Base-by-base conservation (phyloP, 192 early-diverging fungal species). In the Oehlia diaphana region DNA sequence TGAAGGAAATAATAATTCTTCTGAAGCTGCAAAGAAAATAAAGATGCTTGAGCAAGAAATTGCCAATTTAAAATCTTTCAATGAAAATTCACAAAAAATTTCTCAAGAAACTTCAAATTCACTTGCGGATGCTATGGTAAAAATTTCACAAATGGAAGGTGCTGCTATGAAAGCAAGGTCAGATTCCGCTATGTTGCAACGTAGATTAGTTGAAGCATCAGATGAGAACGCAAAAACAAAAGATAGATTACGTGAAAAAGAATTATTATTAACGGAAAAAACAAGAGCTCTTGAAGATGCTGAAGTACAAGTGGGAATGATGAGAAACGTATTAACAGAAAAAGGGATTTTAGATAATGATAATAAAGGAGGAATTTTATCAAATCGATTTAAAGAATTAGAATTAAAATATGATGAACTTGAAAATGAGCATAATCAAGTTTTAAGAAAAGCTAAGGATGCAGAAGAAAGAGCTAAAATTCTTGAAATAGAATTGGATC, bases 61-160 rank as follows among this genome's bases (percentile, higher is more conserved):
- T 9, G 62, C 26, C 19, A 81, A 81, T 4, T 58, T 87, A 39
- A 81, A 83, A 58, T 64, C 66, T 39, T 16, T 81, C 23, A 33
- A 84, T 21, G 77, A 49, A 3, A 81, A 87, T 2, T 82, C 81
- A 1, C 79, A 87, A 63, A 78, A 81, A 33, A 63, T 53, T 10
- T 75, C 80, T 3, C 44, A 78, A 6, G 76, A 79, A 16, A 76
- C 86, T 7, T 77, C 83, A 66, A 79, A 62, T 35, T 84, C 84
- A 35, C 53, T 86, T 9, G 80, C 87, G 3, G 85, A 88, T 31
- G 83, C 80, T 2, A 85, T 85, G 70, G 26, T 85, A 9, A 84
- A 85, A 35, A 82, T 86, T 31, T 82, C 84, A 19, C 86, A 87
- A 64, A 62, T 90, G 39, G 89, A 90, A 68, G 82, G 84, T 31